These are phyloP conservation scores for Gypsophila paniculata DNA, from an alignment of 179 eudicot genomes.

Conservation along the genomic window DNA sequence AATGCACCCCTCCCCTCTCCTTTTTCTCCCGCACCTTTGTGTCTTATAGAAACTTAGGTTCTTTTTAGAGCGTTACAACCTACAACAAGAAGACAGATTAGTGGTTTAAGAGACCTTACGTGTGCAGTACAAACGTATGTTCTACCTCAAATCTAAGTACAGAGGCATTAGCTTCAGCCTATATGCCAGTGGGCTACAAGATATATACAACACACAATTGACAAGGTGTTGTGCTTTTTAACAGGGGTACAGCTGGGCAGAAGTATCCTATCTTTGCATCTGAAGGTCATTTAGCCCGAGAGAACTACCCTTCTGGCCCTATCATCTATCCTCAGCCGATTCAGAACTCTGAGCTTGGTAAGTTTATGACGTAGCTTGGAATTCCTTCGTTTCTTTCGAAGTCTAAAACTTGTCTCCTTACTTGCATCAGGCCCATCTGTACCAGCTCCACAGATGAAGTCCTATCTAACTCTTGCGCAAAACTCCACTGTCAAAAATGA, in stretches of 20 bases:
- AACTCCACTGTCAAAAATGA: slow-evolving; percentile 33
- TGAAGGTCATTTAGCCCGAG: slow-evolving; percentile 32
- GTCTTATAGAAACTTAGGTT: too few relatives aligned
- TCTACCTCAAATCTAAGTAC: too few relatives aligned
- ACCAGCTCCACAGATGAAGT: slow-evolving; percentile 28
- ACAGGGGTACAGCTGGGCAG: slow-evolving; percentile 39
- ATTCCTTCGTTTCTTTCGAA: neutral
- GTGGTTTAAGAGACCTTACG: too few relatives aligned
- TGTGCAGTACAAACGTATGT: too few relatives aligned
- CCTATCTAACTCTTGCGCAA: slow-evolving; percentile 31
- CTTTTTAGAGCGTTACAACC: too few relatives aligned
- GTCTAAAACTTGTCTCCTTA: slow-evolving; percentile 14
- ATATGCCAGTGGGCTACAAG: too few relatives aligned
- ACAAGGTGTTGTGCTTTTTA: slow-evolving; percentile 11
- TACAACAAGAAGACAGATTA: too few relatives aligned
- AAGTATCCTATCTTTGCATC: slow-evolving; percentile 40
- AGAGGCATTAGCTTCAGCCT: too few relatives aligned
- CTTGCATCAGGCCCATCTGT: slow-evolving; percentile 36
- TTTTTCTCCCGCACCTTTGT: neutral
- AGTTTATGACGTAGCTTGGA: slow-evolving; percentile 6
- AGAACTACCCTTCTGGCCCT: slow-evolving; percentile 33
- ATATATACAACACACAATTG: neutral
- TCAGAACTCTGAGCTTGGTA: slow-evolving; percentile 35
- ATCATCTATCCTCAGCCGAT: slow-evolving; percentile 31
- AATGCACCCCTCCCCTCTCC: neutral